Conservation (phyloP, 768 basidiomycete genomes). For the Daedalea quercina region DNA sequence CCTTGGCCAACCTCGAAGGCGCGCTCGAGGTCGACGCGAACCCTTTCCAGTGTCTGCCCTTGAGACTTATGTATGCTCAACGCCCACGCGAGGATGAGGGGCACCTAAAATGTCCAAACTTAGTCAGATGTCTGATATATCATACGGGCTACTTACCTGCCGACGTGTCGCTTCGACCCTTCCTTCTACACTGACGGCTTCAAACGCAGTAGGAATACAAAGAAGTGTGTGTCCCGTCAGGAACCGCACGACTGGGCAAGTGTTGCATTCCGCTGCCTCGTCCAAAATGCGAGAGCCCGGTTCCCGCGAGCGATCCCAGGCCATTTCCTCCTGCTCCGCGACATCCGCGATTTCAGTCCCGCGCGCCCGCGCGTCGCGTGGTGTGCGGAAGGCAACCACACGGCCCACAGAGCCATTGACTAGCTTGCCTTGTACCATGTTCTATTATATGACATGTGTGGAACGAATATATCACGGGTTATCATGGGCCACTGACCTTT, state of each 20-base stretch:
- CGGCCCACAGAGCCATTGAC: slow-evolving; percentile 67
- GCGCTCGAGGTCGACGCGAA: slow-evolving; percentile 68
- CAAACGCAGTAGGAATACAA: slow-evolving; percentile 53
- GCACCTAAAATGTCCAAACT: too few relatives aligned
- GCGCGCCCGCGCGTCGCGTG: slow-evolving; percentile 32
- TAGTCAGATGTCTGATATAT: neutral
- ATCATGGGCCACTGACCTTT: slow-evolving; percentile 35
- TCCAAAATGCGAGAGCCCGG: neutral
- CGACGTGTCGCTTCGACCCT: slow-evolving; percentile 51
- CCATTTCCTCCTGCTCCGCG: neutral
- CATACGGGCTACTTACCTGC: slow-evolving; percentile 35
- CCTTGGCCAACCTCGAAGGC: slow-evolving; percentile 83
- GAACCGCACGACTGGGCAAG: slow-evolving; percentile 60
- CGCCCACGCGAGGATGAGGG: slow-evolving; percentile 77
- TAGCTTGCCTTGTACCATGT: slow-evolving; percentile 57
- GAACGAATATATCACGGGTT: slow-evolving; percentile 1
- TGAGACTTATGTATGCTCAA: slow-evolving; percentile 87
- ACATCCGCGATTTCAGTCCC: slow-evolving; percentile 25
- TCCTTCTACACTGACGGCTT: slow-evolving; percentile 54
- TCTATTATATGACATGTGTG: too few relatives aligned
- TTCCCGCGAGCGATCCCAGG: neutral
- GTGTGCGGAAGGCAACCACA: slow-evolving; percentile 17
- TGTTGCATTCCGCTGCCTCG: neutral
- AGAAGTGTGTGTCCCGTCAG: slow-evolving; percentile 39
- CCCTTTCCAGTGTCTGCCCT: slow-evolving; percentile 81